Conservation (phyloP, 805 yeast genomes). For the Peterozyma toletana region DNA sequence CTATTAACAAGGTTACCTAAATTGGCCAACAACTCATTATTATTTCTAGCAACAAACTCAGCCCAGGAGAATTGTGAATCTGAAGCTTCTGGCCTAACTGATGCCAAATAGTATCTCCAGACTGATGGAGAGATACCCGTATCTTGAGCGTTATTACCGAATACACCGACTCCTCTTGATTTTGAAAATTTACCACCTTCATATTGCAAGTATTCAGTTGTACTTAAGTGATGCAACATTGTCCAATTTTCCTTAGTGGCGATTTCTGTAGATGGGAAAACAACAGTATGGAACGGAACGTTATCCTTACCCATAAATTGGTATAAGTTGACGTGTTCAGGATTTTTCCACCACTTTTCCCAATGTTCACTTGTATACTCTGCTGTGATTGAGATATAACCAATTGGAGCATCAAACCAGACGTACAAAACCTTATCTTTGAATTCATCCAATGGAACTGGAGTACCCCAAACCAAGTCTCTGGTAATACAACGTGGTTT, state of each 20-base stretch:
- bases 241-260: conserved; percentile 93
- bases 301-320: conserved; percentile 99
- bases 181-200: conserved; percentile 98
- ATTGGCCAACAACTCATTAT: conserved; percentile 89
- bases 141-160: conserved; percentile 95
- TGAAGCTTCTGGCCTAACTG: conserved; percentile 89
- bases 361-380: conserved; percentile 71
- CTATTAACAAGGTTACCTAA: conserved; percentile 96
- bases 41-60: conserved; percentile 90
- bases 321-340: conserved; percentile 80
- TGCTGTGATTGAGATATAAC: conserved; percentile 94
- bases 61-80: conserved; percentile 98
- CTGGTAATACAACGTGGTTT: conserved; percentile 94
- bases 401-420: conserved; percentile 99
- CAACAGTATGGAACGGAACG: conserved; percentile 97
- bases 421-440: conserved; percentile 90
- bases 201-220: conserved; percentile 95
- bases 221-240: conserved; percentile 78
- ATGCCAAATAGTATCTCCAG: conserved; percentile 94
- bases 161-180: conserved; percentile 96
- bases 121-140: conserved; percentile 88
- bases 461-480: conserved; percentile 97
- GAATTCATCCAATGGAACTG: conserved; percentile 86
- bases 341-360: conserved; percentile 92
- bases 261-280: conserved; percentile 87